Evolutionary conservation across 805 yeast species (phyloP), one percentile per base, ranked within the genome.

Genomic region (Torulaspora microellipsoides): DNA sequence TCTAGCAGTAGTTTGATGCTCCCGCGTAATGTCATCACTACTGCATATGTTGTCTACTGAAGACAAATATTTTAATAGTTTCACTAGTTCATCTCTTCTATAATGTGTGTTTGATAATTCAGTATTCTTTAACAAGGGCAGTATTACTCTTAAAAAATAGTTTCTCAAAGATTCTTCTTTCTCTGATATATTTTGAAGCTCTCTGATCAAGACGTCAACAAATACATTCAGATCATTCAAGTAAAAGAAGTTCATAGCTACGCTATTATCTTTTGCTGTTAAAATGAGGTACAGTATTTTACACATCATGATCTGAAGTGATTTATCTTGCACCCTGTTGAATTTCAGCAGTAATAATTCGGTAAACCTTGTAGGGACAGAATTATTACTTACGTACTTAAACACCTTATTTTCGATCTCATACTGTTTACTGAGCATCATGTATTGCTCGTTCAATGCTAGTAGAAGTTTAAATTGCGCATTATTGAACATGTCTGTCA

Each of bases 371-470:
- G 73, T 73, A 38, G 75, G 77, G 12, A 65, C 59, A 11, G 68
- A 53, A 23, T 72, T 67, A 27, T 65, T 58, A 31, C 74, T 66
- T 42, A 90, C 60, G 2, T 75, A 73, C 4, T 72, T 69, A 55
- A 84, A 77, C 1, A 85, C 83, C 45, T 74, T 75, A 53, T 80
- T 76, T 34, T 59, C 59, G 20, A 68, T 51, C 6, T 52, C 51
- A 27, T 48, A 54, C 5, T 53, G 56, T 31, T 61, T 72, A 55
- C 52, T 70, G 48, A 77, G 67, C 31, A 87, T 83, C 82, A 90
- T 78, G 63, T 79, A 90, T 64, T 90, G 96, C 60, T 90, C 96
- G 64, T 90, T 90, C 20, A 90, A 68, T 1, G 88, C 81, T 31
- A 90, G 67, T 10, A 90, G 62, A 12, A 86, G 67, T 55, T 80